Base-by-base conservation (phyloP, 306 rosid species). In the Notholithocarpus densiflorus region DNA sequence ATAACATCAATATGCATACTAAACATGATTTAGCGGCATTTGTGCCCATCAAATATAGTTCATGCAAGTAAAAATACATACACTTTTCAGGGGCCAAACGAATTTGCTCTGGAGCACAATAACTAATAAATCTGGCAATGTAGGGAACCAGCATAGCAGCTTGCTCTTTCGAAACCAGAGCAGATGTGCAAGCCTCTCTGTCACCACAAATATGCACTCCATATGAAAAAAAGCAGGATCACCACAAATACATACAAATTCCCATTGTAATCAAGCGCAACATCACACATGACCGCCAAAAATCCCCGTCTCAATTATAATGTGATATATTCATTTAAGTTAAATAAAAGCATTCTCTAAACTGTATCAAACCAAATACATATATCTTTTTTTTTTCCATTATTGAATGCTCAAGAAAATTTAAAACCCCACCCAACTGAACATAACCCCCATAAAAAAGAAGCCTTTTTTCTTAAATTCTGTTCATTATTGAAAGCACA, bases 41-140 rank as follows among this genome's bases (percentile, higher is more conserved):
- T 27, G 32, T 68, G 59, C 19, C 48, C 19, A 26, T 18, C 66
- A 71, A 66, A 51, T 57, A 31, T 18, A 77, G 75, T 59, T 75
- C 40, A 55, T 11, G 1, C 40, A 71, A 53, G 40, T 23, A 56
- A 3, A 77, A 15, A 59, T 48, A 20, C 69, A 14, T 95, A 92
- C 98, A 95, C 86, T 90, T 92, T 43, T 92, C 97, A 40, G 94
- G 85, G 19, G 91, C 93, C 89, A 91, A 79, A 37, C 89, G 89
- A 85, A 95, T 88, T 59, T 95, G 97, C 84, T 95, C 99, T 0
- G 62, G 75, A 19, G 40, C 84, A 80, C 98, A 95, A 77, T 82
- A 84, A 73, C 72, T 66, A 31, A 95, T 83, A 68, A 93, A 95
- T 55, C 86, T 86, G 31, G 89, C 72, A 45, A 84, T 80, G 51